phyloP scores from a whole-genome alignment of 257 asterid genomes.

The Nicotiana attenuata region DNA sequence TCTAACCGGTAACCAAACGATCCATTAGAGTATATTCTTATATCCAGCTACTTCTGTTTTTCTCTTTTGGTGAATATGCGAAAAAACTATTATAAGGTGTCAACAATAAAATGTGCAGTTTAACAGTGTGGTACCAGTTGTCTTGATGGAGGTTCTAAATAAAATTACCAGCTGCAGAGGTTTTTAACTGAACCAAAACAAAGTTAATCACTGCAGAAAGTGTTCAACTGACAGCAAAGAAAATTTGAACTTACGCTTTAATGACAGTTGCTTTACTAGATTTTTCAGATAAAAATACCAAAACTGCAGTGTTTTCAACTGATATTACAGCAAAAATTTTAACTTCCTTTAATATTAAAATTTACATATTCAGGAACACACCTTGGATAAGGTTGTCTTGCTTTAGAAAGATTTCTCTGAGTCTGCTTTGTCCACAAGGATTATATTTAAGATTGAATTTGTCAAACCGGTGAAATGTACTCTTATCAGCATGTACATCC shows the following conservation, averaged over 20 bases:
- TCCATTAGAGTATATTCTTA: not conserved
- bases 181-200: not conserved
- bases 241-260: not conserved
- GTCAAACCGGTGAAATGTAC: conserved; percentile 95
- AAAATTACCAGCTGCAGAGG: not conserved
- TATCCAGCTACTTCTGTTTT: not conserved
- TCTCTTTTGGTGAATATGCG: not conserved
- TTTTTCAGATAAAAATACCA: not conserved
- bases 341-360: not conserved
- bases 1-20: no score
- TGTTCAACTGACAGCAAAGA: not conserved
- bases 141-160: not conserved
- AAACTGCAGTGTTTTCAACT: not conserved
- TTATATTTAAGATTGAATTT: conserved; percentile 93
- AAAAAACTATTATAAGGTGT: not conserved
- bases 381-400: conserved; percentile 94
- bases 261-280: not conserved
- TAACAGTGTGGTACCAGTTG: not conserved
- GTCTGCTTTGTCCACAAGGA: conserved; percentile 95
- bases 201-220: not conserved
- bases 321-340: not conserved
- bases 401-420: conserved; percentile 85
- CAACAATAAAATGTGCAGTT: not conserved
- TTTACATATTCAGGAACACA: conserved; percentile 27
- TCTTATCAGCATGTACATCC: conserved; percentile 97